phyloP scores from a whole-genome alignment of 1,284 basidiomycete species.

The Taiwanofungus camphoratus region DNA sequence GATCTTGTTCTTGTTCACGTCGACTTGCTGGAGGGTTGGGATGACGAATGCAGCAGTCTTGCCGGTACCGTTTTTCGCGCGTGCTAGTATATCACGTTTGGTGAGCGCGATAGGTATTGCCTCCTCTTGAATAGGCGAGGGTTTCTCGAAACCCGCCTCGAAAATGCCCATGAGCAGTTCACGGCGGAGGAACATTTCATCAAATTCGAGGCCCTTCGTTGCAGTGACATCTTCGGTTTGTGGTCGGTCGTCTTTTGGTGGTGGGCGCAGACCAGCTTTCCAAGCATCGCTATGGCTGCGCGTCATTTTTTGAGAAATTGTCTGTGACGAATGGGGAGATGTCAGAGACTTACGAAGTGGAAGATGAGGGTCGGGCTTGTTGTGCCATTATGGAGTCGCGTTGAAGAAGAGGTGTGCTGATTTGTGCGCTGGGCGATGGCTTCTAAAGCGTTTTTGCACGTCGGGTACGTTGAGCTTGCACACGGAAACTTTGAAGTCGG shows the following conservation, averaged over 20 bases:
- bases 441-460: too few relatives aligned
- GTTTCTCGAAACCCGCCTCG: conserved; percentile 94
- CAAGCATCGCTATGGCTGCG: conserved; percentile 41
- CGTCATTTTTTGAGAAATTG: too few relatives aligned
- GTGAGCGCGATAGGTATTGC: conserved; percentile 86
- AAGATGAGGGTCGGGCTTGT: conserved; percentile 37
- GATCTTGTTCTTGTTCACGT: conserved; percentile 83
- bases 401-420: not conserved
- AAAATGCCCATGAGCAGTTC: conserved; percentile 84
- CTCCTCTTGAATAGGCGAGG: conserved; percentile 98
- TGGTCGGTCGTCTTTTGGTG: conserved; percentile 86
- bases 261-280: conserved; percentile 76
- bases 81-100: conserved; percentile 88
- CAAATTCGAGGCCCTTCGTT: conserved; percentile 89
- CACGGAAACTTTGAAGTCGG: too few relatives aligned
- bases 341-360: conserved; percentile 33
- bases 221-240: conserved; percentile 94
- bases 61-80: conserved; percentile 87
- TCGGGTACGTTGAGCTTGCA: too few relatives aligned
- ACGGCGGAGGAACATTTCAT: conserved; percentile 62
- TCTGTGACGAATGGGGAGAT: too few relatives aligned
- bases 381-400: conserved; percentile 30
- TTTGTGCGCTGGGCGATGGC: too few relatives aligned
- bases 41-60: conserved; percentile 99
- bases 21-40: conserved; percentile 91